Conservation (phyloP, 2,329 filamentous ascomycete species). For the Cyphellophora attinorum region DNA sequence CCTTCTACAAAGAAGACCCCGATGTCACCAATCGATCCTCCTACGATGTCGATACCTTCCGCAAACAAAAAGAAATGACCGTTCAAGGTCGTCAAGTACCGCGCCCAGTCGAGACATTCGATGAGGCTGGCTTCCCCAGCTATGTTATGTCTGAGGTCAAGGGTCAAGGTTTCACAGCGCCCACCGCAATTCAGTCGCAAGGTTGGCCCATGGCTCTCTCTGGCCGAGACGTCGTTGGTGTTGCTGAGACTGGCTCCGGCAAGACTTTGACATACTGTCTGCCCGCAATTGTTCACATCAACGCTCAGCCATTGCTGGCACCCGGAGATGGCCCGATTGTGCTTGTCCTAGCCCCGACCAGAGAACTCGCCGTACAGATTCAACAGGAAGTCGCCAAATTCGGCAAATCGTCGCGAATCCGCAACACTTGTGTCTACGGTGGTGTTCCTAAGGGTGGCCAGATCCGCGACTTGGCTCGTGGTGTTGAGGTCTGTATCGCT, state of each 20-base stretch:
- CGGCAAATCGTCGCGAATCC: slow-evolving; percentile 92
- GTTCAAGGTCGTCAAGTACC: slow-evolving; percentile 73
- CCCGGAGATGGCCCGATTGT: slow-evolving; percentile 96
- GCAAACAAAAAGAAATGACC: slow-evolving; percentile 73
- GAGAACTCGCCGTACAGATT: slow-evolving; percentile 97
- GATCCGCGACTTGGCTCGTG: slow-evolving; percentile 86
- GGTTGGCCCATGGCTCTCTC: slow-evolving; percentile 99
- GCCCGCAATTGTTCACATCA: slow-evolving; percentile 97
- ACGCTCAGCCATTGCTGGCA: slow-evolving; percentile 90
- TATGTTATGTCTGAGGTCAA: slow-evolving; percentile 99
- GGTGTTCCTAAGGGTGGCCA: slow-evolving; percentile 97
- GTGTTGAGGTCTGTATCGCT: slow-evolving; percentile 97
- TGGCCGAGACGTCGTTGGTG: slow-evolving; percentile 90
- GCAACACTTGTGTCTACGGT: slow-evolving; percentile 98
- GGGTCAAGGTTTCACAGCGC: slow-evolving; percentile 86
- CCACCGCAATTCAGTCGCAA: slow-evolving; percentile 94
- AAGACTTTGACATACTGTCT: slow-evolving; percentile 99
- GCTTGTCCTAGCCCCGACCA: slow-evolving; percentile 87
- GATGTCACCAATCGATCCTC: slow-evolving; percentile 64
- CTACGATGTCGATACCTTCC: slow-evolving; percentile 79
- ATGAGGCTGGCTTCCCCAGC: slow-evolving; percentile 91
- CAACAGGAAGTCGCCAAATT: slow-evolving; percentile 98
- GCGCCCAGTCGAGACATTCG: slow-evolving; percentile 91
- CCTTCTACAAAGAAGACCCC: slow-evolving; percentile 94
- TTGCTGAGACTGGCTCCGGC: slow-evolving; percentile 96